Evolutionary conservation across 192 early-diverging fungal species (phyloP).

Genomic region (Gigaspora rosea): DNA sequence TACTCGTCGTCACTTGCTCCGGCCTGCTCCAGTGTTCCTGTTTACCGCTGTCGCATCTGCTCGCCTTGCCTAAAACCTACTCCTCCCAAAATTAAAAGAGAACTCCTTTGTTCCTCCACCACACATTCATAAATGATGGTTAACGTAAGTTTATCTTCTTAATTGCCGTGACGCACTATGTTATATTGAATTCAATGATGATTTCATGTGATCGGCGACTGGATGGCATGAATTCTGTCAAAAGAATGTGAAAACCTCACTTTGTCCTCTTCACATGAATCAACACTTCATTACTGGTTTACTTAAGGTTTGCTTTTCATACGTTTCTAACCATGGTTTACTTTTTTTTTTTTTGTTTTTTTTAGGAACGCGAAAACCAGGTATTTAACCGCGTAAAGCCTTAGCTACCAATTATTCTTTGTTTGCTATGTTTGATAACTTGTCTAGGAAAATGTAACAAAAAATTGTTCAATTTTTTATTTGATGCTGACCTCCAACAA

Average conservation of each 20-base stretch:
- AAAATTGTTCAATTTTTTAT: conserved; percentile 24
- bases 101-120: conserved; percentile 16
- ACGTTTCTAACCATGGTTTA: neutral
- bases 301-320: neutral
- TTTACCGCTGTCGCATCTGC: conserved; percentile 11
- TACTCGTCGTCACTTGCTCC: conserved; percentile 18
- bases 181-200: neutral
- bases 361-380: conserved; percentile 40
- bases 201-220: neutral
- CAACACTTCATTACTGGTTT: neutral
- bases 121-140: conserved; percentile 3
- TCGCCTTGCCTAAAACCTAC: conserved; percentile 9
- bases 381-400: conserved; percentile 30
- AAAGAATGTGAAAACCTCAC: neutral
- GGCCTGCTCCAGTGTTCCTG: neutral
- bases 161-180: neutral
- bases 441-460: conserved; percentile 18
- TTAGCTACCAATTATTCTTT: neutral
- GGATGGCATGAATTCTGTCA: neutral
- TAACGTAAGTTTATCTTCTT: neutral
- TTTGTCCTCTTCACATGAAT: no score
- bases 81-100: conserved; percentile 13
- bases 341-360: neutral
- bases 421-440: neutral
- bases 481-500: conserved; percentile 55